Percentiles rank a stretch among this genome's conserved stretches.
phyloP scores from a whole-genome alignment of 208 protist species.

The Acanthamoeba polyphaga region DNA sequence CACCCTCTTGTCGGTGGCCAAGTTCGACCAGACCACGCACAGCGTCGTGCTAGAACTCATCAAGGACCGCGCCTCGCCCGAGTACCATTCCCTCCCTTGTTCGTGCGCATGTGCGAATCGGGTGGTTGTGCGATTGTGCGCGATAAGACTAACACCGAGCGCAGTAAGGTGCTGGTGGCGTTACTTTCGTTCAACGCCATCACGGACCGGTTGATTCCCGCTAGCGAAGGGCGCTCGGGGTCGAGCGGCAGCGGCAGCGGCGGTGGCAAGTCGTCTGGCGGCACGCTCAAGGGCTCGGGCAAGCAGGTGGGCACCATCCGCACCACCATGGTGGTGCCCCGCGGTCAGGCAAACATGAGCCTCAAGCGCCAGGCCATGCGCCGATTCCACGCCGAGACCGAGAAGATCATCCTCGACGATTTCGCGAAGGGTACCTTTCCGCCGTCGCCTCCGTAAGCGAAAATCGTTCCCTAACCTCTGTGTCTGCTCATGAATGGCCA shows the following conservation, averaged over 20 bases:
- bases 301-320: conserved; percentile 18
- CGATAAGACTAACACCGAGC: too few relatives aligned
- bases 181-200: conserved; percentile 71
- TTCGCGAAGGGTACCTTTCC: conserved; percentile 16
- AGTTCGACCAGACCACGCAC: conserved; percentile 68
- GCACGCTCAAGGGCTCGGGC: conserved; percentile 26
- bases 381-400: conserved; percentile 19
- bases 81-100: conserved; percentile 1
- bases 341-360: conserved; percentile 14
- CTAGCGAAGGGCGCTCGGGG: neutral
- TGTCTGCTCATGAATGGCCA: neutral
- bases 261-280: conserved; percentile 45
- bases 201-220: conserved; percentile 29
- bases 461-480: neutral
- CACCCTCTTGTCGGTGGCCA: conserved; percentile 63
- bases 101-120: neutral
- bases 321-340: conserved; percentile 39
- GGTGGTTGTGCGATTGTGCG: neutral
- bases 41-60: conserved; percentile 51
- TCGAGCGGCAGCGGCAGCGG: neutral
- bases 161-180: conserved; percentile 57
- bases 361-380: conserved; percentile 68
- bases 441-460: neutral
- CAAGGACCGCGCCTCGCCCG: conserved; percentile 65
- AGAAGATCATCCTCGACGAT: conserved; percentile 73